These are phyloP conservation scores for Periconia sp. DNA, from an alignment of 2,329 filamentous ascomycete species.

Conservation along the genomic window DNA sequence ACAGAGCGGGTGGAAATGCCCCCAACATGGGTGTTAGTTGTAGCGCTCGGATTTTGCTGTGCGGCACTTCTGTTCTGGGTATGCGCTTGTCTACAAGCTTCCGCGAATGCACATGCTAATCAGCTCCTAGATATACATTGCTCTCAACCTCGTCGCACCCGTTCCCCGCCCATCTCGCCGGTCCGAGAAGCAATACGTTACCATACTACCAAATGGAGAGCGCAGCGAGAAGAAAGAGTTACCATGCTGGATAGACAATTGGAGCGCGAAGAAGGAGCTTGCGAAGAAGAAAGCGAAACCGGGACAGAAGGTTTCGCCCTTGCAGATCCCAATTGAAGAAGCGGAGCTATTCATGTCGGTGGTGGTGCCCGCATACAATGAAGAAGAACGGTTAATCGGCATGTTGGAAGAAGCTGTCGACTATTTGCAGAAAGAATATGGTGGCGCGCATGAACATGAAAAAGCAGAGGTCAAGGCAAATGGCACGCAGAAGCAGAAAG, in stretches of 20 bases:
- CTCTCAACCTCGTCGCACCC: conserved; percentile 78
- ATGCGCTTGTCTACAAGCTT: conserved; percentile 9
- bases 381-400: conserved; percentile 79
- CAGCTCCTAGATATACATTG: conserved; percentile 63
- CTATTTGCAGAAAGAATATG: conserved; percentile 81
- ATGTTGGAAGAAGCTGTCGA: conserved; percentile 91
- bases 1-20: conserved; percentile 31
- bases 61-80: conserved; percentile 38
- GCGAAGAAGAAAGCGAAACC: conserved; percentile 47
- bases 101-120: conserved; percentile 4
- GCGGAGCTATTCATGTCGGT: conserved; percentile 87
- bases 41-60: conserved; percentile 30
- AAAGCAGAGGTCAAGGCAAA: conserved; percentile 73
- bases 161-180: conserved; percentile 74
- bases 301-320: conserved; percentile 25
- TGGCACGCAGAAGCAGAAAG: conserved; percentile 55
- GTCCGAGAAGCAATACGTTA: conserved; percentile 86
- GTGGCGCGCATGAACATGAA: conserved; percentile 50
- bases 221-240: conserved; percentile 63
- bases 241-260: conserved; percentile 88
- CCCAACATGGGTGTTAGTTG: conserved; percentile 38
- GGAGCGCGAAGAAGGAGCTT: conserved; percentile 63
- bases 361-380: conserved; percentile 95
- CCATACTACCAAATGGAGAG: conserved; percentile 70
- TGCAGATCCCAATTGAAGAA: conserved; percentile 67